Evolutionary conservation across 1,284 basidiomycete genomes (phyloP).

Genomic region (Erythrobasidium hasegawianum): DNA sequence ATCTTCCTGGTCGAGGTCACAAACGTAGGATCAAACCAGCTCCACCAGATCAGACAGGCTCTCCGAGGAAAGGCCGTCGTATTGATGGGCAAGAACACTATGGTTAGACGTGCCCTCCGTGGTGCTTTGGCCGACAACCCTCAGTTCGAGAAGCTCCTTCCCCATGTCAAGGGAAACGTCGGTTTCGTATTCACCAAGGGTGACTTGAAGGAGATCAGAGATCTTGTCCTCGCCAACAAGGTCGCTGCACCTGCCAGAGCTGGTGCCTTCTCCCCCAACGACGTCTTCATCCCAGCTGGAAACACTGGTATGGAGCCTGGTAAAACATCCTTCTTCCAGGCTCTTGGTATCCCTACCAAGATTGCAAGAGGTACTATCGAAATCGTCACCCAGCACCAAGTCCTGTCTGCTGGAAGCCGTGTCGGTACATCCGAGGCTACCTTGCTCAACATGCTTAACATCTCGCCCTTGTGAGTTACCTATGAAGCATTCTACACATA

Average conservation of each 20-base stretch:
- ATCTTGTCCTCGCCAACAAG: conserved; percentile 90
- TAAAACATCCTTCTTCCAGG: conserved; percentile 99
- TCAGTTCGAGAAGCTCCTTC: conserved; percentile 92
- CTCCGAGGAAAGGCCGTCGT: conserved; percentile 95
- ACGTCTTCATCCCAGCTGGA: conserved; percentile 86
- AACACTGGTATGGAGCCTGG: conserved; percentile 99
- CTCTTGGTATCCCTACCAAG: conserved; percentile 98
- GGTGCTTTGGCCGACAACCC: conserved; percentile 83
- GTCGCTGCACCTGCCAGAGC: conserved; percentile 98
- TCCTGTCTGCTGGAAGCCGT: conserved; percentile 84
- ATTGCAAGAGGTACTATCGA: conserved; percentile 99
- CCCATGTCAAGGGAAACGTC: conserved; percentile 94
- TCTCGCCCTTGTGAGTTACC: conserved; percentile 48
- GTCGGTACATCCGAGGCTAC: conserved; percentile 97
- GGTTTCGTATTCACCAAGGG: conserved; percentile 95
- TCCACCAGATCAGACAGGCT: conserved; percentile 96
- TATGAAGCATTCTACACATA: conserved; percentile 6
- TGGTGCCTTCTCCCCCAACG: conserved; percentile 87
- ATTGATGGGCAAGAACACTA: conserved; percentile 99
- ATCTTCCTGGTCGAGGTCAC: conserved; percentile 66
- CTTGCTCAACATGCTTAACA: conserved; percentile 97
- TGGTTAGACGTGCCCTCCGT: conserved; percentile 97
- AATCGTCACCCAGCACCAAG: conserved; percentile 96
- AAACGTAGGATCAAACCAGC: conserved; percentile 98
- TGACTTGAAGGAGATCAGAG: conserved; percentile 93